A percentile compares a stretch with the other conserved stretches of the same genome.
Conservation (phyloP, 2,329 filamentous ascomycete species). For the Didymella arachidicola region DNA sequence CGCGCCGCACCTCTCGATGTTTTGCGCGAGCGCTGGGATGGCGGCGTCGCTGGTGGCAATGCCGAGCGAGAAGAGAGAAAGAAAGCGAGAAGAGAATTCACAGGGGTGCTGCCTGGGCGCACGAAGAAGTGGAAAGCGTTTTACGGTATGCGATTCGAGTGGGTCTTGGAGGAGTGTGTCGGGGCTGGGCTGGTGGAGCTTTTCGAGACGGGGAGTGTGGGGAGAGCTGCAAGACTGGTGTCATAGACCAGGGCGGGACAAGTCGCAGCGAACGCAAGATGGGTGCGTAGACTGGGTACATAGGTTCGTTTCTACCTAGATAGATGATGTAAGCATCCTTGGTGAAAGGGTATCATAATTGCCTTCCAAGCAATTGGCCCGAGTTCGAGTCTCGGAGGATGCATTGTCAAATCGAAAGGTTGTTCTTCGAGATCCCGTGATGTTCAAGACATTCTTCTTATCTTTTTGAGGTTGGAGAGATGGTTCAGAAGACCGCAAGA, state of each 20-base stretch:
- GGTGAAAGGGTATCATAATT: constrained; percentile 13
- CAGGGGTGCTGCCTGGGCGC: constrained; percentile 65
- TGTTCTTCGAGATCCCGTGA: neutral
- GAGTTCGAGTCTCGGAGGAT: constrained; percentile 9
- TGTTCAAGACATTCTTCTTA: neutral
- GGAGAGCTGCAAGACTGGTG: constrained; percentile 63
- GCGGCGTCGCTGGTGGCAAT: constrained; percentile 60
- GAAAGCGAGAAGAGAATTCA: constrained; percentile 63
- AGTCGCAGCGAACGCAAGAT: too few relatives aligned
- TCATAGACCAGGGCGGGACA: neutral
- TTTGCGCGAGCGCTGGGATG: constrained; percentile 75
- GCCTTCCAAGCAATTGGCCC: constrained; percentile 17
- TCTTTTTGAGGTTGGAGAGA: neutral
- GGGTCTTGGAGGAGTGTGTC: constrained; percentile 74
- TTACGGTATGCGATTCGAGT: constrained; percentile 73
- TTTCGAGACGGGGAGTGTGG: constrained; percentile 79
- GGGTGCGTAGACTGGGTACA: neutral
- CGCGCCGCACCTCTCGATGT: constrained; percentile 69
- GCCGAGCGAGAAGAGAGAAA: constrained; percentile 59
- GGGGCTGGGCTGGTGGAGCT: constrained; percentile 75
- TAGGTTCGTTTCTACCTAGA: neutral
- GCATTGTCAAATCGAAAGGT: neutral
- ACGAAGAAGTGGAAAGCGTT: constrained; percentile 76
- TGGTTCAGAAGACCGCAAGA: too few relatives aligned
- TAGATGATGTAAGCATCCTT: constrained; percentile 4